Conservation (phyloP, 192 early-diverging fungal genomes). For the Lunasporangiospora selenospora region DNA sequence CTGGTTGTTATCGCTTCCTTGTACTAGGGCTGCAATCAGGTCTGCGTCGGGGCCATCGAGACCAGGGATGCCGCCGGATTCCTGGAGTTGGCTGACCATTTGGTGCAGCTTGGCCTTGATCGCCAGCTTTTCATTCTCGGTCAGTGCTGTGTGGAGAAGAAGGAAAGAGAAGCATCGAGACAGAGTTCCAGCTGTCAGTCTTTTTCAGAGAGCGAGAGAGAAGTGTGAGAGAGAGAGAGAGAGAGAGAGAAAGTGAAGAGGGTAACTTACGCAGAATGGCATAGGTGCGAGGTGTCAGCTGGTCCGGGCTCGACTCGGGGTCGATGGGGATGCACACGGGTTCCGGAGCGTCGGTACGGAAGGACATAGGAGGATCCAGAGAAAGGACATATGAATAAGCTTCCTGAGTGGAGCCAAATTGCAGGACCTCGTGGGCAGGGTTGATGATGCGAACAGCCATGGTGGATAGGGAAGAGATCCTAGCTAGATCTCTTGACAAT, state of each 20-base stretch:
- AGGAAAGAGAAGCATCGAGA: background rate
- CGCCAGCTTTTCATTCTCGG: constrained; percentile 35
- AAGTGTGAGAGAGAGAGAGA: background rate
- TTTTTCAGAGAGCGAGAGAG: background rate
- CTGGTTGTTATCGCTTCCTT: too few relatives aligned
- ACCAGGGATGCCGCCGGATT: constrained; percentile 38
- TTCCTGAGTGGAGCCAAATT: constrained; percentile 33
- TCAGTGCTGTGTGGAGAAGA: constrained; percentile 12
- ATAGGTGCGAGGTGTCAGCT: constrained; percentile 34
- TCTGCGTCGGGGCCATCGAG: constrained; percentile 29
- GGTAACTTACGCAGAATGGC: constrained; percentile 34
- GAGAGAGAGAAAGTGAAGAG: background rate
- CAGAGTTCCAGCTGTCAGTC: background rate
- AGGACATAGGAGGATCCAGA: constrained; percentile 42
- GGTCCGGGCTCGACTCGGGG: constrained; percentile 32
- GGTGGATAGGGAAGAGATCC: background rate
- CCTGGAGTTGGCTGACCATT: constrained; percentile 44
- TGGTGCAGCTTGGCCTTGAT: constrained; percentile 35
- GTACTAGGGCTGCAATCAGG: constrained; percentile 26
- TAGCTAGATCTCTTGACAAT: too few relatives aligned
- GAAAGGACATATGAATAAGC: constrained; percentile 42
- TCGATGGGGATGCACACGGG: constrained; percentile 46
- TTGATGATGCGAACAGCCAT: constrained; percentile 46
- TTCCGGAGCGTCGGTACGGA: constrained; percentile 41
- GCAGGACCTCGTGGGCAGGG: constrained; percentile 36